Base-by-base conservation (phyloP, 1,284 basidiomycete species). In the Pseudomicrostroma phylloplanum region DNA sequence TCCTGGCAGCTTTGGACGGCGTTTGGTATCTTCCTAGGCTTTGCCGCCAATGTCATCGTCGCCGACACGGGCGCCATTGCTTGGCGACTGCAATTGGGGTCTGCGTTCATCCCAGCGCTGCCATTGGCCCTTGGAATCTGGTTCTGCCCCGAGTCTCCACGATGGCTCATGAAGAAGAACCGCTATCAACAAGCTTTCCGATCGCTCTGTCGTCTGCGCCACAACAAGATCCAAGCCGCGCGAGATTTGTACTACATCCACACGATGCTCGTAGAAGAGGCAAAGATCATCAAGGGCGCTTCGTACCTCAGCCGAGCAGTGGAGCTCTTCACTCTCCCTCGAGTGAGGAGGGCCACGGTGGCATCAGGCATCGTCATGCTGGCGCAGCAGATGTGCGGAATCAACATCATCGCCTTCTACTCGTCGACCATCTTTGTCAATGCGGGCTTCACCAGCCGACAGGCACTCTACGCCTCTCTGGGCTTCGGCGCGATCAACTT, bases 181-280 rank as follows among this genome's bases (percentile, higher is more conserved):
- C 51, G 51, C 21, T 54, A 60, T 39, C 7, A 13, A 9, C 79
- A 87, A 40, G 89, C 89, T 0, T 88, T 83, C 74, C 71, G 83
- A 2, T 86, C 88, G 1, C 82, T 91, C 17, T 79, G 80, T 26
- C 83, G 85, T 11, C 83, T 92, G 0, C 86, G 90, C 21, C 83
- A 85, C 79, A 84, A 83, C 61, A 82, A 81, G 6, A 76, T 92
- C 17, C 87, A 90, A 70, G 90, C 91, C 3, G 88, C 88, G 6
- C 81, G 86, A 81, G 82, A 89, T 71, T 71, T 82, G 8, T 82
- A 80, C 74, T 79, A 79, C 71, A 88, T 90, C 57, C 85, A 89
- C 72, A 65, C 70, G 19, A 63, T 69, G 15, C 41, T 68, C 19
- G 58, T 68, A 19, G 84, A 88, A 71, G 90, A 91, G 80, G 80